Base-by-base conservation (phyloP, 2,329 filamentous ascomycete genomes). In the Tolypocladium album region DNA sequence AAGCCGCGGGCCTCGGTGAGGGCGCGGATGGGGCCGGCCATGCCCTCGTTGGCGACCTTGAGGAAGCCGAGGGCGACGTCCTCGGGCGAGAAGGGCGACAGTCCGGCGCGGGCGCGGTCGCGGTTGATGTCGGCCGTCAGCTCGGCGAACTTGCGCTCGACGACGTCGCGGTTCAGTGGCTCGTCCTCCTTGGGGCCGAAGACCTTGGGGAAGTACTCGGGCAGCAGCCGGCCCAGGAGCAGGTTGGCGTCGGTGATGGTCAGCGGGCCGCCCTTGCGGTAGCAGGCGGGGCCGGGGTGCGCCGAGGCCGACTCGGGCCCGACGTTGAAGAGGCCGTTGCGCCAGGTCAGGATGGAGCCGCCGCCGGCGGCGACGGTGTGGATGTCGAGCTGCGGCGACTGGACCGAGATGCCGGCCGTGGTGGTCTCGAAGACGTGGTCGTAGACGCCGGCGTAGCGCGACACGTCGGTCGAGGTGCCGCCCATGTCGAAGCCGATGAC, bases 331-430 rank as follows among this genome's bases (percentile, higher is more conserved):
- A 91, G 76, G 0, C 88, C 88, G 61, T 90, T 90, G 61, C 82
- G 82, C 79, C 85, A 90, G 67, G 86, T 87, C 0, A 92, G 75
- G 20, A 85, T 78, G 1, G 84, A 88, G n/a, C 87, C 87, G 62
- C 88, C 88, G 22, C 88, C 88, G 8, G 88, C 88, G 31, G 88
- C 88, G 5, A 92, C 88, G 1, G 89, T 93, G 69, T 90, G 90
- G 69, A 93, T 92, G 66, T 92, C 89, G 1, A 92, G 80, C 68
- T 92, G 89, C 0, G 89, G 89, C 1, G 85, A 88, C 63, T 92
- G 88, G 13, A 92, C 90, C 1, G 88, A 87, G 1, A 92, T 85
- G 15, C 89, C 89, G 0, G 89, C 89, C 0, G 88, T 91, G 0
- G 87, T 90, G 0, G 88, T 90, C 67, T 91, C 88, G 62, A 92